Evolutionary conservation across 2,329 filamentous ascomycete genomes (phyloP).

Genomic region (Colletotrichum scovillei): DNA sequence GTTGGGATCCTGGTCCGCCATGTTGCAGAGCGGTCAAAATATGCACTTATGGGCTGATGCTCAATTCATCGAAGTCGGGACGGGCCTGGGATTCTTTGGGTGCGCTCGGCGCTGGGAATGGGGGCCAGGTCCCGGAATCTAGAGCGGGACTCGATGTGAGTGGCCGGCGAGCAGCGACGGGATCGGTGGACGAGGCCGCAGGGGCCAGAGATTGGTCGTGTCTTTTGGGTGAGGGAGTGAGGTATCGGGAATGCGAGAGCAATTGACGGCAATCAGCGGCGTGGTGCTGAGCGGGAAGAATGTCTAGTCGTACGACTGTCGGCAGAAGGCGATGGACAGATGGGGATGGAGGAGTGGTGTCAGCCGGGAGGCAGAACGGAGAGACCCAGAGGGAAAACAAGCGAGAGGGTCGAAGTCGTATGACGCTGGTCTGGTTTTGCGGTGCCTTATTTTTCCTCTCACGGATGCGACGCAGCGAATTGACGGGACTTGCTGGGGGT

Average conservation of each 20-base stretch:
- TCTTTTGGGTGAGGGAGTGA: not conserved
- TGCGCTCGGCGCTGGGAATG: not conserved
- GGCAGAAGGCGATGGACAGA: slow-evolving; percentile 26
- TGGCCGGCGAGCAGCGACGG: slow-evolving; percentile 25
- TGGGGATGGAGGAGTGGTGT: slow-evolving; percentile 25
- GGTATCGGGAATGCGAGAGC: slow-evolving; percentile 2
- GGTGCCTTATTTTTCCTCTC: not conserved
- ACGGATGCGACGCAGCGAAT: not conserved
- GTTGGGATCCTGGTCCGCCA: slow-evolving; percentile 54
- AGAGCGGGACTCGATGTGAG: slow-evolving; percentile 21
- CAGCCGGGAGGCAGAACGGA: slow-evolving; percentile 12
- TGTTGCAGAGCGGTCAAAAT: slow-evolving; percentile 39
- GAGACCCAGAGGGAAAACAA: slow-evolving; percentile 23
- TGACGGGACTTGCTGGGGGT: not conserved
- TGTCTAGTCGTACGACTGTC: slow-evolving; percentile 29
- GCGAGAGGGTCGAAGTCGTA: slow-evolving; percentile 22
- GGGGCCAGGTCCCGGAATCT: slow-evolving; percentile 20
- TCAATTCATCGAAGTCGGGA: slow-evolving; percentile 33
- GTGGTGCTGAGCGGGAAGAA: slow-evolving; percentile 14
- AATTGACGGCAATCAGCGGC: slow-evolving; percentile 26
- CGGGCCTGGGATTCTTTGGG: slow-evolving; percentile 6
- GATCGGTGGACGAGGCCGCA: slow-evolving; percentile 14
- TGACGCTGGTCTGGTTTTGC: slow-evolving; percentile 30
- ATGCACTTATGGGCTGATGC: slow-evolving; percentile 40
- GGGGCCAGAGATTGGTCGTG: slow-evolving; percentile 6